Conservation (phyloP, 192 early-diverging fungal species). For the Backusella morwellensis region DNA sequence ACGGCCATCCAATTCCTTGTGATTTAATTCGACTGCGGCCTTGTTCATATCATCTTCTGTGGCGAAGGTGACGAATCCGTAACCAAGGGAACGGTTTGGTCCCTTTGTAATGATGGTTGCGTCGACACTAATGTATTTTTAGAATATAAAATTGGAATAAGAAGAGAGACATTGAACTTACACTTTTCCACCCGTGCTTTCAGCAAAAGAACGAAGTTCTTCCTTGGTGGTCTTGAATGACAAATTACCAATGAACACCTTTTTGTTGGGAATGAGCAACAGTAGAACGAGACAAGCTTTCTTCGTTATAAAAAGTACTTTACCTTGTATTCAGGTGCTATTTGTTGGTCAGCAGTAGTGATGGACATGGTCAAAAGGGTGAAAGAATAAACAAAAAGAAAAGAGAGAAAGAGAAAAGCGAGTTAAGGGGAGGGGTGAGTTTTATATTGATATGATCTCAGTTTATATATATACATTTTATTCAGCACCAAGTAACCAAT, state of each 20-base stretch:
- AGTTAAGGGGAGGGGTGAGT: background rate
- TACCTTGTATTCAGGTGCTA: background rate
- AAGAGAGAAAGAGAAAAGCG: background rate
- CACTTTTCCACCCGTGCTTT: constrained; percentile 65
- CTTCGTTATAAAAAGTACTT: background rate
- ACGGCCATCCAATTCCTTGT: constrained; percentile 84
- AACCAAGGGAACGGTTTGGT: constrained; percentile 82
- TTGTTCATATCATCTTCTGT: constrained; percentile 66
- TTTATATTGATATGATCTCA: constrained; percentile 3
- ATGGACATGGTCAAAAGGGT: background rate
- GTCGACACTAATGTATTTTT: constrained; percentile 43
- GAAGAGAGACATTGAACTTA: constrained; percentile 46
- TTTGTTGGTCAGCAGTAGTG: background rate
- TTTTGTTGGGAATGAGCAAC: background rate
- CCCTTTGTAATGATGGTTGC: constrained; percentile 83
- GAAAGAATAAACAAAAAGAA: background rate
- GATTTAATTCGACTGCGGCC: constrained; percentile 72
- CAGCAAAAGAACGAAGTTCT: constrained; percentile 75
- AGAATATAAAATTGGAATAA: background rate
- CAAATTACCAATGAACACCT: constrained; percentile 97
- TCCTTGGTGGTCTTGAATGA: constrained; percentile 84
- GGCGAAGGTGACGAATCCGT: constrained; percentile 90
- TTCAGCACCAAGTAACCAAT: background rate
- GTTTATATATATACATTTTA: background rate
- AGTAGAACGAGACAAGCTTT: background rate